Conservation (phyloP, 2,329 filamentous ascomycete genomes). For the Atkinsonella texensis region DNA sequence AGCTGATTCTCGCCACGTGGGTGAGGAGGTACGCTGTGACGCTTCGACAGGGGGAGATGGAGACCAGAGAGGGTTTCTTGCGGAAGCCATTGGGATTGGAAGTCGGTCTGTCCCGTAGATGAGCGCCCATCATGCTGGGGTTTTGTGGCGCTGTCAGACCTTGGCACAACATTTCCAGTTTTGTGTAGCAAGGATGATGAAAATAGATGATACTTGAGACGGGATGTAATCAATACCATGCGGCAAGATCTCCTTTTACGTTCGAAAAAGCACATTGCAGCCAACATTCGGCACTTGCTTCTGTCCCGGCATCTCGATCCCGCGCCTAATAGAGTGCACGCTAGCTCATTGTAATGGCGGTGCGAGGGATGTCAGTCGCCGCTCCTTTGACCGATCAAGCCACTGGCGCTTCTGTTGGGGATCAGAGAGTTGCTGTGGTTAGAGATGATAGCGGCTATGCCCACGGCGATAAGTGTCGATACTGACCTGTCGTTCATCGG, state of each 20-base stretch:
- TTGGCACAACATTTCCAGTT: too few species aligned
- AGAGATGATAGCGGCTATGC: conserved; percentile 9
- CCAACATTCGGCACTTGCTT: conserved; percentile 37
- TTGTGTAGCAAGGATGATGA: too few species aligned
- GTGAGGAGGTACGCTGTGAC: conserved; percentile 36
- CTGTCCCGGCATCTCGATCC: conserved; percentile 34
- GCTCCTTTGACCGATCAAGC: conserved; percentile 6
- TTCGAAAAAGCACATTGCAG: conserved; percentile 30
- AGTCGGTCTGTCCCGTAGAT: conserved; percentile 18
- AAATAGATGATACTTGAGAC: too few species aligned
- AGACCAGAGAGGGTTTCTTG: conserved; percentile 71
- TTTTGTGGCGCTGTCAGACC: too few species aligned
- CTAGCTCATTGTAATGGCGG: conserved; percentile 39
- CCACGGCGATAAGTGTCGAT: conserved; percentile 8
- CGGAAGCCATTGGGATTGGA: conserved; percentile 63
- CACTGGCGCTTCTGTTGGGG: background rate
- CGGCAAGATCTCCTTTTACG: too few species aligned
- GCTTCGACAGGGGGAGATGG: conserved; percentile 47
- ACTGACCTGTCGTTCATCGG: conserved; percentile 8
- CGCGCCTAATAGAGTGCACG: conserved; percentile 37
- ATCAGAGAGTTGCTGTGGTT: conserved; percentile 7
- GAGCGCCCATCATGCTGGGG: background rate
- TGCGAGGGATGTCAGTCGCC: conserved; percentile 25
- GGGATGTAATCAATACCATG: too few species aligned
- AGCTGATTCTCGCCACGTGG: conserved; percentile 63